Percentiles rank a stretch among this genome's conserved stretches.
Conservation (phyloP, 1,139 yeast species). For the Candida gigantensis region DNA sequence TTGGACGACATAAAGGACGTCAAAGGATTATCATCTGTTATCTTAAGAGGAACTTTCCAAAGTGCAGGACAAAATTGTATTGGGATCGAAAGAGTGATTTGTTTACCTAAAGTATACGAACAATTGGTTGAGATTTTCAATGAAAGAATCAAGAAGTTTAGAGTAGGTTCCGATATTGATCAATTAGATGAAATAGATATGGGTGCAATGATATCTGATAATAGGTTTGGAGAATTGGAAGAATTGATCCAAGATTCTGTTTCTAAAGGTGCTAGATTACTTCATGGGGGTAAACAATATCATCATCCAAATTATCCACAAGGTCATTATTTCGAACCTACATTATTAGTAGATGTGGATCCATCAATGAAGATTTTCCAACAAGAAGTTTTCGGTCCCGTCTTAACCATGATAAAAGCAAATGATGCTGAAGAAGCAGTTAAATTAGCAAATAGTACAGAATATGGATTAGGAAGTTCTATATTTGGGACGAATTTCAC, state of each 20-base stretch:
- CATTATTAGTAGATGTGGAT: constrained; percentile 79
- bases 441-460: constrained; percentile 80
- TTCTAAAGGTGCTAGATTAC: constrained; percentile 71
- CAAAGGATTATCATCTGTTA: constrained; percentile 68
- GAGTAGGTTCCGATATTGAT: constrained; percentile 90
- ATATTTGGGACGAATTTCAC: constrained; percentile 68
- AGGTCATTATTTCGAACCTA: constrained; percentile 92
- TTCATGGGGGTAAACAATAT: constrained; percentile 78
- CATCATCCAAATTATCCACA: constrained; percentile 91
- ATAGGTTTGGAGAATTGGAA: constrained; percentile 68
- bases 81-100: constrained; percentile 92
- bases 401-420: constrained; percentile 77
- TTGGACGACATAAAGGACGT: constrained; percentile 68
- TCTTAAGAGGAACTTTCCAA: constrained; percentile 94
- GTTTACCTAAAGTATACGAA: constrained; percentile 67
- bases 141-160: constrained; percentile 56
- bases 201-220: constrained; percentile 91
- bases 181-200: constrained; percentile 86
- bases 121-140: constrained; percentile 56
- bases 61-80: constrained; percentile 97
- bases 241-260: constrained; percentile 72
- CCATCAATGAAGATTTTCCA: constrained; percentile 77
- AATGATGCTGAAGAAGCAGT: constrained; percentile 66
- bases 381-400: constrained; percentile 93
- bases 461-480: constrained; percentile 88